These are phyloP conservation scores for Bonia amplexicaulis DNA, from an alignment of 176 grass and related monocot species.

Conservation along the genomic window DNA sequence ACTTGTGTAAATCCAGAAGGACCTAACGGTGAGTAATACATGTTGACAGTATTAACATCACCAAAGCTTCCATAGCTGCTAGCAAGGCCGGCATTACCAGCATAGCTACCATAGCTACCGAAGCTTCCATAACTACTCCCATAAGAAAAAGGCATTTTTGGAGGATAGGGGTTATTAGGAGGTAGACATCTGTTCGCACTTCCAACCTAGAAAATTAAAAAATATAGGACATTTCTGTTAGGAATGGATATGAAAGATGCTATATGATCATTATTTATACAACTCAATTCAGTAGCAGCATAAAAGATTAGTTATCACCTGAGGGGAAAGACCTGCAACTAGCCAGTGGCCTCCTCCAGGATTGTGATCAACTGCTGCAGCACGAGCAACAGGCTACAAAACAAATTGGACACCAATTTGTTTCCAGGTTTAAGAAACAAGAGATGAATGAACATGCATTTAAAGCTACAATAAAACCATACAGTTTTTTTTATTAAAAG, in stretches of 20 bases:
- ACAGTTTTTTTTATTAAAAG: background rate
- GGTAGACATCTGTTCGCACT: slow-evolving; percentile 55
- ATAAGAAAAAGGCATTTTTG: slow-evolving; percentile 75
- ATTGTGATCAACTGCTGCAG: slow-evolving; percentile 86
- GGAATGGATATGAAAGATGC: slow-evolving; percentile 7
- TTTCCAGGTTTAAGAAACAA: slow-evolving; percentile 5
- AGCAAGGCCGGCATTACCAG: slow-evolving; percentile 57
- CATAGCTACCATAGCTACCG: slow-evolving; percentile 90
- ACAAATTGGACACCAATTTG: slow-evolving; percentile 17
- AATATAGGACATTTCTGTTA: background rate
- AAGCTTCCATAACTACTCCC: slow-evolving; percentile 89
- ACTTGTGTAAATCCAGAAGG: slow-evolving; percentile 76
- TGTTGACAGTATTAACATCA: slow-evolving; percentile 56
- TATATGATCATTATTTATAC: slow-evolving; percentile 16
- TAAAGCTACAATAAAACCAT: slow-evolving; percentile 6
- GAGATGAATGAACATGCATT: background rate
- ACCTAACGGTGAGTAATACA: slow-evolving; percentile 70
- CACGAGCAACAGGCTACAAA: slow-evolving; percentile 76
- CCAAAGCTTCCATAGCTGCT: slow-evolving; percentile 89
- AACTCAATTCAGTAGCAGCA: slow-evolving; percentile 13
- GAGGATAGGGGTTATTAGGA: slow-evolving; percentile 57
- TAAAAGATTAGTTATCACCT: slow-evolving; percentile 44
- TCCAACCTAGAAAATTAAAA: slow-evolving; percentile 52
- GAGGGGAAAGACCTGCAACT: slow-evolving; percentile 88
- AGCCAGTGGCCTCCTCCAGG: slow-evolving; percentile 90